A percentile compares a stretch with the other conserved stretches of the same genome.
These are phyloP conservation scores for Melaleuca quinquenervia DNA, from an alignment of 345 rosid species.

Conservation along the genomic window DNA sequence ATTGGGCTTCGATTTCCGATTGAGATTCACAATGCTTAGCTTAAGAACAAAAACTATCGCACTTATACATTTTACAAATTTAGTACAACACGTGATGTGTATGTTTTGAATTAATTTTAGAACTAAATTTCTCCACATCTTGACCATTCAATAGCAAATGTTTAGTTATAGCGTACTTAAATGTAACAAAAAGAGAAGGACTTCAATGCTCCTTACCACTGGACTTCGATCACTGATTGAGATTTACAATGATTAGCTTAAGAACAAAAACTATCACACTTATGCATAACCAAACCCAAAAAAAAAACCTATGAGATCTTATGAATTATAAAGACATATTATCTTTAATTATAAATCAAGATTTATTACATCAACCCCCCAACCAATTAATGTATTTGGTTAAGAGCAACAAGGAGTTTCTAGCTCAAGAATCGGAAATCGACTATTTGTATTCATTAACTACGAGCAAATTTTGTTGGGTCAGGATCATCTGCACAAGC, in stretches of 20 bases:
- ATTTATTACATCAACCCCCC: not conserved
- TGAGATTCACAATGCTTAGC: not conserved
- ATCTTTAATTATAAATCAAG: not conserved
- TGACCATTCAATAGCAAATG: not conserved
- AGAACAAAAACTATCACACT: not conserved
- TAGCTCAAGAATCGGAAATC: not conserved
- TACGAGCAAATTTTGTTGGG: rapidly evolving
- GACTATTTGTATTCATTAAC: not conserved
- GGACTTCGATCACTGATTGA: not conserved
- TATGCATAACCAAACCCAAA: not conserved
- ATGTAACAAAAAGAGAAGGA: not conserved
- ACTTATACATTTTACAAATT: not conserved
- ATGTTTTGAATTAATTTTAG: too few species aligned
- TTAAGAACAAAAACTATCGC: not conserved
- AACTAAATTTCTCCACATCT: too few species aligned
- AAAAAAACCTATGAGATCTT: not conserved
- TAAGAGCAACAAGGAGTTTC: not conserved
- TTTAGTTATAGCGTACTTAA: not conserved
- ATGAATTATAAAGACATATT: not conserved
- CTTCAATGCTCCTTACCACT: not conserved
- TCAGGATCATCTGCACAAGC: not conserved
- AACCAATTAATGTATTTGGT: not conserved
- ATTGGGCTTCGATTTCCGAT: not conserved
- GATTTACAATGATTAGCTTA: not conserved
- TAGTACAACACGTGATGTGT: too few species aligned